phyloP scores from a whole-genome alignment of 1,139 yeast species.

The Protomyces pachydermus region DNA sequence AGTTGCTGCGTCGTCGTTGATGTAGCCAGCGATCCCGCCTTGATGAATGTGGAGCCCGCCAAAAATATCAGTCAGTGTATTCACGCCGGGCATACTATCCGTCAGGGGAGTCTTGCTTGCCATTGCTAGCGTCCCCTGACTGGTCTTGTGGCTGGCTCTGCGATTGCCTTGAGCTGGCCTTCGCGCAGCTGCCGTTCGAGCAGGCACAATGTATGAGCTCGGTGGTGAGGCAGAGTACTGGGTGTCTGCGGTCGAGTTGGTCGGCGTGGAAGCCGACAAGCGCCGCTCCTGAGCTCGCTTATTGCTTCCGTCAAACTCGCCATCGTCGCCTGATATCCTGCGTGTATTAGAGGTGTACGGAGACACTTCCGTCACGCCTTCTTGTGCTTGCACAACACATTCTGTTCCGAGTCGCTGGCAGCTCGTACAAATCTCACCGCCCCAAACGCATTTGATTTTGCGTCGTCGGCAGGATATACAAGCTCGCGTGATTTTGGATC shows the following conservation, averaged over 20 bases:
- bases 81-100: slow-evolving; percentile 5
- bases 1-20: neutral
- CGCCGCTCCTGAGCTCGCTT: neutral
- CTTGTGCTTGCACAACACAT: slow-evolving; percentile 3
- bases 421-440: slow-evolving; percentile 4
- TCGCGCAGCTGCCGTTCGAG: neutral
- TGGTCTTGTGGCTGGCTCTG: neutral
- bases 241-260: neutral
- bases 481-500: slow-evolving; percentile 24
- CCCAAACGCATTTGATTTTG: slow-evolving; percentile 13
- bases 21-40: slow-evolving; percentile 3
- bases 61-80: slow-evolving; percentile 19
- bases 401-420: slow-evolving; percentile 21
- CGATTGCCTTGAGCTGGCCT: neutral
- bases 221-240: neutral
- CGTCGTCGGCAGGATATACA: slow-evolving; percentile 20
- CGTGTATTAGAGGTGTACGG: neutral
- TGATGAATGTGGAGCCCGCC: slow-evolving; percentile 5
- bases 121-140: neutral
- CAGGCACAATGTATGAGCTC: neutral
- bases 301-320: neutral
- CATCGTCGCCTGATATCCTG: neutral
- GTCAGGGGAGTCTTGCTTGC: neutral
- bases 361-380: neutral
- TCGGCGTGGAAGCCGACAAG: neutral